A percentile compares a stretch with the other conserved stretches of the same genome.
These are phyloP conservation scores for Carpinus viminea DNA, from an alignment of 306 rosid genomes.

Conservation along the genomic window DNA sequence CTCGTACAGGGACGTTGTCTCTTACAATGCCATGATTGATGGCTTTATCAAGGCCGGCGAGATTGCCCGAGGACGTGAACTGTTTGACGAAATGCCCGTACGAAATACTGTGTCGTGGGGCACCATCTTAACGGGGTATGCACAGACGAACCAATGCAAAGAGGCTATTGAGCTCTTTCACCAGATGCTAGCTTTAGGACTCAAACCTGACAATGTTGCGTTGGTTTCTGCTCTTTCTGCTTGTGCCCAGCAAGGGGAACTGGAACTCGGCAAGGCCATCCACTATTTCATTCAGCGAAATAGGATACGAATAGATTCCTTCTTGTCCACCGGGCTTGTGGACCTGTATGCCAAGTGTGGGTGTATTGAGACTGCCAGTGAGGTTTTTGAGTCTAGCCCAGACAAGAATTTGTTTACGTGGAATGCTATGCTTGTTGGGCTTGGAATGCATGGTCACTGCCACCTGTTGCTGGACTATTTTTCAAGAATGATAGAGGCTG, in stretches of 20 bases:
- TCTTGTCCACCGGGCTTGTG: slow-evolving; percentile 65
- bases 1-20: slow-evolving; percentile 41
- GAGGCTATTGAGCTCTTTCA: slow-evolving; percentile 53
- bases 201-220: slow-evolving; percentile 57
- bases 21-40: slow-evolving; percentile 63
- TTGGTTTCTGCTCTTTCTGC: slow-evolving; percentile 75
- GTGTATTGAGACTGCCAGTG: slow-evolving; percentile 53
- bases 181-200: slow-evolving; percentile 40
- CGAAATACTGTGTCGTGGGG: slow-evolving; percentile 70
- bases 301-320: slow-evolving; percentile 46
- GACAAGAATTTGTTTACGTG: slow-evolving; percentile 60
- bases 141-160: slow-evolving; percentile 33
- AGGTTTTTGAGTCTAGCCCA: slow-evolving; percentile 47
- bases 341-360: slow-evolving; percentile 82
- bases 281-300: slow-evolving; percentile 46
- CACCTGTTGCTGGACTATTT: slow-evolving; percentile 40
- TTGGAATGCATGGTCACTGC: slow-evolving; percentile 71
- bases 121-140: slow-evolving; percentile 65
- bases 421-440: slow-evolving; percentile 84
- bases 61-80: slow-evolving; percentile 36
- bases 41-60: slow-evolving; percentile 51
- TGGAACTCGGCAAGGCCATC: slow-evolving; percentile 56
- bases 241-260: slow-evolving; percentile 63
- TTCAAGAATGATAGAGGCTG: slow-evolving; percentile 45
- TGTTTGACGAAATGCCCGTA: slow-evolving; percentile 58